Base-by-base conservation (phyloP, 495 filamentous ascomycete species). In the Letharia columbiana region DNA sequence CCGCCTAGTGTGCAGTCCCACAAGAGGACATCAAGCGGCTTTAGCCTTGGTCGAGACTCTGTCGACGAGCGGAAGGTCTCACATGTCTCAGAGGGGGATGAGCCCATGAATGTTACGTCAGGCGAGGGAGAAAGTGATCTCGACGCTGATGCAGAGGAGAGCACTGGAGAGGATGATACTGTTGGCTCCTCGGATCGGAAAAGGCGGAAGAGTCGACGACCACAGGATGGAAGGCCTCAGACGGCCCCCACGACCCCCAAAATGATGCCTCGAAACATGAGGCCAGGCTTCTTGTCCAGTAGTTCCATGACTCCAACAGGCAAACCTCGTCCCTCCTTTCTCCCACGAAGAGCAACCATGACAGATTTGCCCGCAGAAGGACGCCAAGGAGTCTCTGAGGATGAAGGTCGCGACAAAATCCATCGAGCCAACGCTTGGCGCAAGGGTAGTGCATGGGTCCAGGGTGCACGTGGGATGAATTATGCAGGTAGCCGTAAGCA, bases 121-220 rank as follows among this genome's bases (percentile, higher is more conserved):
- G 76, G 83, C 54, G 87, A 89, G 68, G 84, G 88, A 63, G 87
- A 87, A 70, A 87, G 86, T 66, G 82, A 85, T 67, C 74, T 72
- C 9, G 89, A 91, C 76, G 89, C 89, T 7, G 89, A 92, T 75
- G 89, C 87, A 13, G 89, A 91, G 71, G 87, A 90, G 71, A 92
- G 83, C 20, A 80, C 80, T 11, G 83, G 82, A 59, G 84, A 87
- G 66, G 73, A 71, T 31, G 70, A 77, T 49, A 76, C 75, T 11
- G 79, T 75, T 13, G 83, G 82, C 44, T 73, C 79, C 52, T 70
- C 71, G 7, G 76, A 69, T 63, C 75, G 73, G 61, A 71, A 66
- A 63, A 78, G 70, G 71, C 80, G 76, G 80, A 79, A 79, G 72
- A 85, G 78, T 71, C 84, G 82, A 67, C 79, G 83, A 50, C 77